Evolutionary conservation across 495 filamentous ascomycete genomes (phyloP).

Genomic region (Thozetella sp.): DNA sequence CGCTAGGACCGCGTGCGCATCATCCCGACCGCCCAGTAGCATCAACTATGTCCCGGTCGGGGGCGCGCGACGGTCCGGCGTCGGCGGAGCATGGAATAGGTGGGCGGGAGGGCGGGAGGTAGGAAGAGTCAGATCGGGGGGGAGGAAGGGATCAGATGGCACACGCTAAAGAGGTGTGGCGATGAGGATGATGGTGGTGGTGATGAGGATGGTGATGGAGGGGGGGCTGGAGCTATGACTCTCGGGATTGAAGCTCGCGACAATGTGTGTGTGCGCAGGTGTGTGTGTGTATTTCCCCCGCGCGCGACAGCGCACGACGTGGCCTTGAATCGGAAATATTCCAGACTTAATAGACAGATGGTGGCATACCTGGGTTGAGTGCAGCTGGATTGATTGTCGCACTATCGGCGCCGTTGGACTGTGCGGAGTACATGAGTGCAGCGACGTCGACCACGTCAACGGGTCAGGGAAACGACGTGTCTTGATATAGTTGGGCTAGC

Average conservation of each 20-base stretch:
- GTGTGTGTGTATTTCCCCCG: too few species aligned
- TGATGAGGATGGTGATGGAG: background rate
- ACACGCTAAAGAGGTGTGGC: constrained; percentile 11
- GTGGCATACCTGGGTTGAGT: constrained; percentile 52
- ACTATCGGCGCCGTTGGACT: constrained; percentile 57
- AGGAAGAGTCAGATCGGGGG: background rate
- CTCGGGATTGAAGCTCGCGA: background rate
- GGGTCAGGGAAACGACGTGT: constrained; percentile 56
- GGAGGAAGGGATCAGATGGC: constrained; percentile 13
- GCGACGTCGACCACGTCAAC: constrained; percentile 40
- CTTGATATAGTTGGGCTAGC: constrained; percentile 58
- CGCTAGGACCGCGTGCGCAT: constrained; percentile 9
- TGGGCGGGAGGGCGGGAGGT: background rate
- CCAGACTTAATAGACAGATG: constrained; percentile 13
- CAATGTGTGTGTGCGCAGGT: too few species aligned
- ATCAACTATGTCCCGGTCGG: constrained; percentile 15
- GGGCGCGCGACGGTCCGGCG: constrained; percentile 7
- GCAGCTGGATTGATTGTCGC: constrained; percentile 58
- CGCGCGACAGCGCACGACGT: background rate
- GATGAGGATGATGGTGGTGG: constrained; percentile 1
- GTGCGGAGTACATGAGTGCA: constrained; percentile 56
- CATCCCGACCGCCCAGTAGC: background rate
- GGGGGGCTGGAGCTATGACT: background rate
- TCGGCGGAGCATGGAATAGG: background rate
- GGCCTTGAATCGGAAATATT: constrained; percentile 11